Evolutionary conservation across 176 grass and related monocot genomes (phyloP).

Genomic region (Triticum turgidum): DNA sequence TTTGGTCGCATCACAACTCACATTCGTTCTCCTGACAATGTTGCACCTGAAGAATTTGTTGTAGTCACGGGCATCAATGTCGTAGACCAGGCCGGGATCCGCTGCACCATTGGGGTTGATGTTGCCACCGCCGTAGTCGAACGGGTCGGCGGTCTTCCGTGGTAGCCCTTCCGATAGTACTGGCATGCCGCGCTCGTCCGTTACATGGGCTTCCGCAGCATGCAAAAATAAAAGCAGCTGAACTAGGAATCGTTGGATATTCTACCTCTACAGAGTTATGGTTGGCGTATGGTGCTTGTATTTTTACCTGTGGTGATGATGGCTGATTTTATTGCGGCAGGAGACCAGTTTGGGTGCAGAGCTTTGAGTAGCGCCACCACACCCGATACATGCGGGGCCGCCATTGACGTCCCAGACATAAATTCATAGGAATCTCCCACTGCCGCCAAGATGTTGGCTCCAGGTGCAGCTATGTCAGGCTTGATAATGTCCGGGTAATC

Average conservation of each 20-base stretch:
- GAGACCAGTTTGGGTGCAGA: conserved; percentile 26
- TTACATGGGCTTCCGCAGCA: neutral
- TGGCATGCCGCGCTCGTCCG: neutral
- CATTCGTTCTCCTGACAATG: neutral
- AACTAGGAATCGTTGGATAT: neutral
- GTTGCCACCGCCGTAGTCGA: conserved; percentile 30
- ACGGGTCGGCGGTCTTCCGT: conserved; percentile 27
- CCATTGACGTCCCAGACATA: conserved; percentile 21
- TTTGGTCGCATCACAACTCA: neutral
- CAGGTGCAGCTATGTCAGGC: conserved; percentile 18
- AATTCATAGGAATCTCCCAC: neutral
- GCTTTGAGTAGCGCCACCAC: conserved; percentile 22
- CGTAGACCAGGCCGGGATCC: neutral
- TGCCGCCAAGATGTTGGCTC: conserved; percentile 39
- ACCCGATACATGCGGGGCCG: conserved; percentile 13
- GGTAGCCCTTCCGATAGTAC: conserved; percentile 18
- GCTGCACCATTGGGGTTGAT: neutral
- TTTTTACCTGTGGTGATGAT: conserved; percentile 16
- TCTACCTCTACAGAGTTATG: too few species aligned
- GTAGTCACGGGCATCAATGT: neutral
- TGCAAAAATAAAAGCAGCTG: neutral
- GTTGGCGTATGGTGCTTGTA: too few species aligned
- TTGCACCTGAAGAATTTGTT: neutral
- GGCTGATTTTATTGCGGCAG: neutral
- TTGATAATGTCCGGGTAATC: conserved; percentile 28